These are phyloP conservation scores for Arthrobotrys iridis DNA, from an alignment of 2,329 filamentous ascomycete genomes.

Conservation along the genomic window DNA sequence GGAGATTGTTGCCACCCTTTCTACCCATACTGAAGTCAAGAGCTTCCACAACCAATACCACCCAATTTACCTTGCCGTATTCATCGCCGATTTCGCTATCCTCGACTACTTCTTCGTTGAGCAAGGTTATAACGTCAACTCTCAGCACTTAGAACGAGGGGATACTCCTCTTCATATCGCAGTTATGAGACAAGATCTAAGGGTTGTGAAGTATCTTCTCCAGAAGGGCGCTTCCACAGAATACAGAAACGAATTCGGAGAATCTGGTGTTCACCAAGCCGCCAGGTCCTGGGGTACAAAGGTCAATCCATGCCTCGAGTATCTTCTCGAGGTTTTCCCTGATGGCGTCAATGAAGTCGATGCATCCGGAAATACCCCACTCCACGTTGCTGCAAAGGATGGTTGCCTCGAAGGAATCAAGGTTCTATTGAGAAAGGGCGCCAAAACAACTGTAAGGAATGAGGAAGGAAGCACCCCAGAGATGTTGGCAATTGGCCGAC, in stretches of 20 bases:
- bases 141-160: slow-evolving; percentile 46
- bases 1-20: slow-evolving; percentile 31
- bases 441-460: slow-evolving; percentile 35
- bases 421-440: slow-evolving; percentile 43
- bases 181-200: slow-evolving; percentile 50
- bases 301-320: slow-evolving; percentile 52
- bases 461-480: slow-evolving; percentile 40
- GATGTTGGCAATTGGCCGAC: slow-evolving; percentile 44
- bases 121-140: slow-evolving; percentile 37
- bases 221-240: slow-evolving; percentile 47
- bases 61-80: slow-evolving; percentile 51
- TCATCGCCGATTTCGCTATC: slow-evolving; percentile 51
- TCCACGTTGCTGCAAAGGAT: slow-evolving; percentile 51
- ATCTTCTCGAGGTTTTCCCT: slow-evolving; percentile 50
- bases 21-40: slow-evolving; percentile 47
- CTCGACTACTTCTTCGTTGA: slow-evolving; percentile 52
- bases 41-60: slow-evolving; percentile 54
- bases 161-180: slow-evolving; percentile 51
- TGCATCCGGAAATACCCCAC: slow-evolving; percentile 43
- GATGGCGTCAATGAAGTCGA: slow-evolving; percentile 52
- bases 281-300: slow-evolving; percentile 50
- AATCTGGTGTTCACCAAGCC: slow-evolving; percentile 50
- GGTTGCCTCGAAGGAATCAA: slow-evolving; percentile 46
- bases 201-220: slow-evolving; percentile 48
- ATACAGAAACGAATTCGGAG: slow-evolving; percentile 47